Evolutionary conservation across 208 protist species (phyloP), one percentile per base, ranked within the genome.

Genomic region (Trypanosoma lewisi): DNA sequence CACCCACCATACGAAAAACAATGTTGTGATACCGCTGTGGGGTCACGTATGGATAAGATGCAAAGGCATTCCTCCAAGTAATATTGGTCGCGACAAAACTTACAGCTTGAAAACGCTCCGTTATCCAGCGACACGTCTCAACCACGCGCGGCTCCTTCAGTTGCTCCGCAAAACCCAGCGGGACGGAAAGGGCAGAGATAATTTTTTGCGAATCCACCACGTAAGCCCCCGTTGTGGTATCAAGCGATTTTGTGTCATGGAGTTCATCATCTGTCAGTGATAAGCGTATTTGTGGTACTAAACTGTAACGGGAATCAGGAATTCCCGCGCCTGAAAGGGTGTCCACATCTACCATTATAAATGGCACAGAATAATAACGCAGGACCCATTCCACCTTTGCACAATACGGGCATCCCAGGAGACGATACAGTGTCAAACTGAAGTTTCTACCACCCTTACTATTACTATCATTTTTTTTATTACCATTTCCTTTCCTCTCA

Each of bases 391-490:
- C 71, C 41, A 96, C 85, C 67, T 93, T 96, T 17, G 78, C 87
- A 56, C 85, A 96, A 64, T 86, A 94, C 3, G 90, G 90, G 61
- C 90, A 96, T 28, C 87, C 84, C 14, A 89, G 71, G 3, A 93
- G 73, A 0, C 82, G 78, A 64, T 91, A 93, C 16, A 96, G 72
- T 21, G 75, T 70, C 11, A 90, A 11, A 48, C 72, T 60, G 47
- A 83, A 68, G 45, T 85, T 80, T 50, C 63, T 31, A 34, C 52
- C n/a, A 48, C 74, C 33, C 51, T 30, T 12, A 52, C 62, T 54
- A 63, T 65, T n/a, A 33, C 37, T 44, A 21, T 37, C 5, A 5
- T 19, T 21, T 36, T 19, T 14, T 36, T 73, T 69, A n/a, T n/a
- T n/a, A n/a, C 42, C 5, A 5, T 19, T 21, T 36, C 14, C 12